phyloP scores from a whole-genome alignment of 2,329 filamentous ascomycete species.

The Pseudogymnoascus sp. region DNA sequence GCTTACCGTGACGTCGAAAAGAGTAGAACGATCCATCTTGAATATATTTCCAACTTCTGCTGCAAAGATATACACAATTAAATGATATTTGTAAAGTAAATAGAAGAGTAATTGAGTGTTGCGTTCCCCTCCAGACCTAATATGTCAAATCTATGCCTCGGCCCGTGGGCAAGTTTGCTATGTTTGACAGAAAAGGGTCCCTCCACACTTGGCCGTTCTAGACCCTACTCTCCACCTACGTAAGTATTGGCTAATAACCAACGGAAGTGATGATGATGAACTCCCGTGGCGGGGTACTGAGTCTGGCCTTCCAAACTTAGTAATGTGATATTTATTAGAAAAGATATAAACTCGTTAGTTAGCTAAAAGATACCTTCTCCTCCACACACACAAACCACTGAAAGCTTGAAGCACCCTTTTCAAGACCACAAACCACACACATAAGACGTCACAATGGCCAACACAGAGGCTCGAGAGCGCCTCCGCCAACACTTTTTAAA shows the following conservation, averaged over 20 bases:
- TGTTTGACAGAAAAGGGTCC: background rate
- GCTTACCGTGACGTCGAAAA: slow-evolving; percentile 55
- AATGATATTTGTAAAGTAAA: background rate
- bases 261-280: background rate
- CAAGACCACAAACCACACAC: background rate
- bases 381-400: background rate
- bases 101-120: background rate
- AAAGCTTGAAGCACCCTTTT: background rate
- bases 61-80: background rate
- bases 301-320: background rate
- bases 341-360: background rate
- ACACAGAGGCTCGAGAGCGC: slow-evolving; percentile 21
- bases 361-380: background rate
- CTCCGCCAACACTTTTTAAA: slow-evolving; percentile 25
- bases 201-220: background rate
- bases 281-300: slow-evolving; percentile 1
- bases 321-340: slow-evolving; percentile 7
- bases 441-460: slow-evolving; percentile 6
- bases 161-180: background rate
- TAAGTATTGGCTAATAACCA: slow-evolving; percentile 7
- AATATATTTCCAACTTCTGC: background rate
- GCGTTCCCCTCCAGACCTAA: background rate
- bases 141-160: slow-evolving; percentile 8
- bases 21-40: slow-evolving; percentile 47
- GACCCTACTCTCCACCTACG: slow-evolving; percentile 3